Evolutionary conservation across 345 rosid species (phyloP).

Genomic region (Heritiera littoralis): DNA sequence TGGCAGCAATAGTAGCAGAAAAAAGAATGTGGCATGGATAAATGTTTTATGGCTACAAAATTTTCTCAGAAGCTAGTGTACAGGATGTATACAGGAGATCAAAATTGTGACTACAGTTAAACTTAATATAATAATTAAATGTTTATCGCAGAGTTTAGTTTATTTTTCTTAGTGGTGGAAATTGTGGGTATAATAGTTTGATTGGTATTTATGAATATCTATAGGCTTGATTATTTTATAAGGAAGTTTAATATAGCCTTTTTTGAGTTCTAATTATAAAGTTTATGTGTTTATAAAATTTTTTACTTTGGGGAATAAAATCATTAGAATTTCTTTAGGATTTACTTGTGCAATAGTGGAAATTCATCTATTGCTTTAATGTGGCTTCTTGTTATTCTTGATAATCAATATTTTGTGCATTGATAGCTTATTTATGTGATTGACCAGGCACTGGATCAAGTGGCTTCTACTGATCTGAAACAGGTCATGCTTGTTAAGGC

Average conservation of each 20-base stretch:
- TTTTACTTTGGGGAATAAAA: not conserved
- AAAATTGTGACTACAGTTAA: not conserved
- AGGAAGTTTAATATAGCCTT: not conserved
- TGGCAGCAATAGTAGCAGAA: not conserved
- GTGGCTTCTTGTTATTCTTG: not conserved
- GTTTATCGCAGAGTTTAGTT: not conserved
- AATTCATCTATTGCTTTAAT: not conserved
- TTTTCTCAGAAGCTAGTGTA: not conserved
- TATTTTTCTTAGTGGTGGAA: not conserved
- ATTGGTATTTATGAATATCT: not conserved
- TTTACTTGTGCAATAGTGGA: not conserved
- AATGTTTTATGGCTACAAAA: not conserved
- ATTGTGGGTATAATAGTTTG: not conserved
- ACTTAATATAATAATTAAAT: not conserved
- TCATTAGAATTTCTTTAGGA: not conserved
- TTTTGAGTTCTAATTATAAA: not conserved
- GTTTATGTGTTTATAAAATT: not conserved
- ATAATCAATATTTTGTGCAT: constrained; percentile 16
- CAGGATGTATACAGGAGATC: not conserved
- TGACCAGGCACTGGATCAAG: constrained; percentile 51
- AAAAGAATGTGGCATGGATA: not conserved
- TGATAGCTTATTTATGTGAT: constrained; percentile 32
- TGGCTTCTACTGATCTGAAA: constrained; percentile 45
- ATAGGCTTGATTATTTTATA: not conserved
- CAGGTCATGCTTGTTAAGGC: constrained; percentile 59